Percentiles rank a stretch among this genome's conserved stretches.
phyloP scores from a whole-genome alignment of 2,329 filamentous ascomycete genomes.

The Epichloe scottii region DNA sequence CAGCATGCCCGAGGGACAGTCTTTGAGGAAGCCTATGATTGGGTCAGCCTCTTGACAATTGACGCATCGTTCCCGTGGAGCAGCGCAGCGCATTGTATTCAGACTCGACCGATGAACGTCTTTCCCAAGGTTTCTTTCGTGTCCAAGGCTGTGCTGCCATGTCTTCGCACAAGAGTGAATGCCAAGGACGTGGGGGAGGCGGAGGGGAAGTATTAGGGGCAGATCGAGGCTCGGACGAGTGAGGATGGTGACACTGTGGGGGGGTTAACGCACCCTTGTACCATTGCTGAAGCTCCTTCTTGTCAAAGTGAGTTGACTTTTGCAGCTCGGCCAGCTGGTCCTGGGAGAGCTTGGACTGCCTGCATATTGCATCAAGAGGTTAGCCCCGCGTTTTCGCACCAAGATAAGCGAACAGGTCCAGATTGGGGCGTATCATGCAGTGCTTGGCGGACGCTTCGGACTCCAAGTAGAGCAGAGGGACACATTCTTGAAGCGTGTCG shows the following conservation, averaged over 20 bases:
- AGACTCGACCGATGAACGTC: too few species aligned
- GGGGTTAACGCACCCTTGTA: slow-evolving; percentile 64
- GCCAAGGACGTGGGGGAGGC: background rate
- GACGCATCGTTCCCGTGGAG: too few species aligned
- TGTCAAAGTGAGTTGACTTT: slow-evolving; percentile 96
- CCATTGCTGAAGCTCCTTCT: slow-evolving; percentile 99
- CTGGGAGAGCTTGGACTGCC: slow-evolving; percentile 96
- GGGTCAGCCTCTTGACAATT: background rate
- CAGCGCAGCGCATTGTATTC: too few species aligned
- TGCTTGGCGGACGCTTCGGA: background rate
- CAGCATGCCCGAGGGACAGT: slow-evolving; percentile 92
- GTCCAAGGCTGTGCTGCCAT: too few species aligned
- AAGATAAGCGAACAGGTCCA: background rate
- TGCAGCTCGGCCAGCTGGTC: slow-evolving; percentile 92
- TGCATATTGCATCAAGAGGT: slow-evolving; percentile 25
- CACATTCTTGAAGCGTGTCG: background rate
- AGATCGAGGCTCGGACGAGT: background rate
- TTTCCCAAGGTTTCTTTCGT: too few species aligned
- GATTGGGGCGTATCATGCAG: background rate
- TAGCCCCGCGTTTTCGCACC: slow-evolving; percentile 10
- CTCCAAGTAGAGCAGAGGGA: background rate
- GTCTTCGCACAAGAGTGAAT: too few species aligned
- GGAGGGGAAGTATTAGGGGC: too few species aligned
- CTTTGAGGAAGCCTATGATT: slow-evolving; percentile 78
- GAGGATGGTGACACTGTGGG: background rate